Conservation (phyloP, 2,329 filamentous ascomycete species). For the Phialophora verrucosa region DNA sequence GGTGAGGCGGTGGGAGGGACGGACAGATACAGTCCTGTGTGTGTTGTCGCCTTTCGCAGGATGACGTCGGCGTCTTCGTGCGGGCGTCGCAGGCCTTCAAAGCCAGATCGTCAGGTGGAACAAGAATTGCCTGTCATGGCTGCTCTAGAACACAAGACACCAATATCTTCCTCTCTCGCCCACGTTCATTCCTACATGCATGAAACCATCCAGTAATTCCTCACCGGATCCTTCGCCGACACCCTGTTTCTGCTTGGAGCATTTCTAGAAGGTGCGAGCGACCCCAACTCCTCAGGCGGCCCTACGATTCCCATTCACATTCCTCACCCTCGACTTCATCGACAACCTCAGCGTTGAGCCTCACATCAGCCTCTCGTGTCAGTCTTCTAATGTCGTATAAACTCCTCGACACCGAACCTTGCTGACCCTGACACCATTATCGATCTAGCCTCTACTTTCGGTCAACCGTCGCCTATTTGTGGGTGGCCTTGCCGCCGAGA, state of each 20-base stretch:
- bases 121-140: background rate
- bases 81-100: background rate
- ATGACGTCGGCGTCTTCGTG: slow-evolving; percentile 6
- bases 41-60: background rate
- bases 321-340: background rate
- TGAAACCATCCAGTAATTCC: background rate
- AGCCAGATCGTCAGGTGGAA: slow-evolving; percentile 5
- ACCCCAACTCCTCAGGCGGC: slow-evolving; percentile 7
- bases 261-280: slow-evolving; percentile 17
- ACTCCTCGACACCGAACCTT: background rate
- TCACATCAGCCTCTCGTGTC: slow-evolving; percentile 12
- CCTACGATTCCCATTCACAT: background rate
- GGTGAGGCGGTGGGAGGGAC: background rate
- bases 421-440: slow-evolving; percentile 5
- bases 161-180: background rate
- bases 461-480: background rate
- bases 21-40: background rate
- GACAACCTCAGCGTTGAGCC: background rate
- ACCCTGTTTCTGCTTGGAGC: background rate
- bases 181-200: background rate
- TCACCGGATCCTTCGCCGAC: background rate
- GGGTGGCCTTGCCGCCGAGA: background rate
- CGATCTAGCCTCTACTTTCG: background rate
- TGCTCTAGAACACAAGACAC: background rate
- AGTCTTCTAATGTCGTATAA: background rate